Percentiles rank a stretch among this genome's conserved stretches.
Conservation (phyloP, 768 basidiomycete genomes). For the Kwoniella newhampshirensis region DNA sequence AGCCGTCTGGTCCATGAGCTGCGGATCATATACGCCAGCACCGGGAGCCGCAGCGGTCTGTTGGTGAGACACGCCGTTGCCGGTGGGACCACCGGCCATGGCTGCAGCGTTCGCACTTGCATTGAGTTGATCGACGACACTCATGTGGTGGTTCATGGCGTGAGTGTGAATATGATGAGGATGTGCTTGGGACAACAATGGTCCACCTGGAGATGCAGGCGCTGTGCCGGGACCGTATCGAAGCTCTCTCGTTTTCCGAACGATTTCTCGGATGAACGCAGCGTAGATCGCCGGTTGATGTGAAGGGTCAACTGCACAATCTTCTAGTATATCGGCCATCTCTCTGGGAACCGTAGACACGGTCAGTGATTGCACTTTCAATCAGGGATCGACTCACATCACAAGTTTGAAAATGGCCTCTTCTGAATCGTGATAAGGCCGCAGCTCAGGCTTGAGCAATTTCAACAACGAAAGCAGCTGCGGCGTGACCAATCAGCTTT, state of each 20-base stretch:
- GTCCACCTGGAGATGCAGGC: constrained; percentile 8
- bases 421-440: constrained; percentile 41
- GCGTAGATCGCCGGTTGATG: constrained; percentile 92
- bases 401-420: constrained; percentile 44
- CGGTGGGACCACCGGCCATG: constrained; percentile 2
- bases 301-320: constrained; percentile 69
- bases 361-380: constrained; percentile 55
- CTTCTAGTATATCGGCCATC: constrained; percentile 76
- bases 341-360: constrained; percentile 75
- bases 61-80: background rate
- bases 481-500: no score
- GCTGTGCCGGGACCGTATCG: constrained; percentile 18
- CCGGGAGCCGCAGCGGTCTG: constrained; percentile 4
- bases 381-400: constrained; percentile 54
- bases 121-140: constrained; percentile 5
- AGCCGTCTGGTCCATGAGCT: constrained; percentile 30
- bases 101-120: constrained; percentile 1
- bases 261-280: constrained; percentile 72
- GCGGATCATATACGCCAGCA: constrained; percentile 33
- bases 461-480: constrained; percentile 79
- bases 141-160: background rate
- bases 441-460: constrained; percentile 58
- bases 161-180: constrained; percentile 1
- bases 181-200: background rate
- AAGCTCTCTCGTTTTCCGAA: constrained; percentile 41